Conservation (phyloP, 306 rosid genomes). For the Lupinus albus region DNA sequence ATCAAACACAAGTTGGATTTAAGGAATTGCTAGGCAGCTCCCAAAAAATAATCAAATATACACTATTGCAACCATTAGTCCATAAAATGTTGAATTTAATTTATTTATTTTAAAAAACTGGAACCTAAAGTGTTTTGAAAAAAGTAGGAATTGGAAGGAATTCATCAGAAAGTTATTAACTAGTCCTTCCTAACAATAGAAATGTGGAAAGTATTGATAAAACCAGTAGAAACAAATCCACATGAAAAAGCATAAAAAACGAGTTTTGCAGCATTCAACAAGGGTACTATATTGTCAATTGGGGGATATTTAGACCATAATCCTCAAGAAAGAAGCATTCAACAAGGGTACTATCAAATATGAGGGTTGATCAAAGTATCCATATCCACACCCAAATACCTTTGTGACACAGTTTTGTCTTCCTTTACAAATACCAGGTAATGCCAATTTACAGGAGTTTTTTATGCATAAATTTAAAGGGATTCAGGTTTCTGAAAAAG, state of each 20-base stretch:
- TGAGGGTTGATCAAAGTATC: conserved; percentile 36
- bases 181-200: too few species aligned
- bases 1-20: too few species aligned
- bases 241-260: not conserved
- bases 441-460: conserved; percentile 74
- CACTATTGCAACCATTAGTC: not conserved
- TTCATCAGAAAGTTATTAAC: too few species aligned
- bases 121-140: too few species aligned
- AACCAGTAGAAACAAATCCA: not conserved
- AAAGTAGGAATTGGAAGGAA: not conserved
- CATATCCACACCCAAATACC: conserved; percentile 40
- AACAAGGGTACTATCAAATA: conserved; percentile 34
- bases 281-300: conserved; percentile 34
- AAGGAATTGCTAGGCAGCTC: not conserved
- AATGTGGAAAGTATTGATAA: too few species aligned
- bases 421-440: conserved; percentile 75
- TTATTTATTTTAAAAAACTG: too few species aligned
- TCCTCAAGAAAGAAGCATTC: conserved; percentile 12
- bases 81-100: too few species aligned
- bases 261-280: too few species aligned
- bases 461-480: conserved; percentile 56
- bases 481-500: conserved; percentile 47
- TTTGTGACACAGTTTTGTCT: conserved; percentile 50
- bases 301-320: not conserved
- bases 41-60: not conserved